Evolutionary conservation across 352 stramenopile species (phyloP).

Genomic region (Globisporangium echinulatum): DNA sequence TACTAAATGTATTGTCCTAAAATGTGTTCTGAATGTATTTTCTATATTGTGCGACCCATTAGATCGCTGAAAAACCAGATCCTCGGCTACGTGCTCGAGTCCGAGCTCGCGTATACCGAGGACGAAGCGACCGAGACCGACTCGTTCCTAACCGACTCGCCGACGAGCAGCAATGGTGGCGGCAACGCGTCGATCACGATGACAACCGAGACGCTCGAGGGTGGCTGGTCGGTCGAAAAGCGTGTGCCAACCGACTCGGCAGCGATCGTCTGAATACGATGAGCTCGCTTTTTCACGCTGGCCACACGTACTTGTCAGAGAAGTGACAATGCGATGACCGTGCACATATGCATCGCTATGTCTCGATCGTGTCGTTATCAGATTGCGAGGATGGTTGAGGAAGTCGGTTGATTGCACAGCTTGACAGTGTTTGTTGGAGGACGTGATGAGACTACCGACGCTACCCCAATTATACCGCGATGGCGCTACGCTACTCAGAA

Average conservation of each 20-base stretch:
- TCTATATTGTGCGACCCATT: slow-evolving; percentile 1
- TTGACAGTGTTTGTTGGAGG: no score
- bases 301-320: no score
- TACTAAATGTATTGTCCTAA: not conserved
- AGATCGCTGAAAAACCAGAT: slow-evolving; percentile 81
- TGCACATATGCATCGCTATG: no score
- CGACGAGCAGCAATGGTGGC: slow-evolving; percentile 15
- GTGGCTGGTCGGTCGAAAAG: slow-evolving; percentile 83
- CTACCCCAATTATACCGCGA: no score
- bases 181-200: slow-evolving; percentile 24
- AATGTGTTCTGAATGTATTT: not conserved
- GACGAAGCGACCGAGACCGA: slow-evolving; percentile 74
- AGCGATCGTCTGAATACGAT: slow-evolving; percentile 35
- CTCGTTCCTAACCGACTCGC: slow-evolving; percentile 42
- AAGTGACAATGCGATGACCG: no score
- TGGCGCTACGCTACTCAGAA: no score
- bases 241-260: slow-evolving; percentile 46
- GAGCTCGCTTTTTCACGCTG: no score
- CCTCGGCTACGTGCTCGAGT: slow-evolving; percentile 77
- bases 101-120: slow-evolving; percentile 54
- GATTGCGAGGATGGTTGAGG: no score
- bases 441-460: no score
- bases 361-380: no score
- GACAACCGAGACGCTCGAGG: slow-evolving; percentile 62
- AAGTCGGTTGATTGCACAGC: no score